Percentiles rank a stretch among this genome's conserved stretches.
These are phyloP conservation scores for Fusarium sp. DNA, from an alignment of 2,329 filamentous ascomycete genomes.

Conservation along the genomic window DNA sequence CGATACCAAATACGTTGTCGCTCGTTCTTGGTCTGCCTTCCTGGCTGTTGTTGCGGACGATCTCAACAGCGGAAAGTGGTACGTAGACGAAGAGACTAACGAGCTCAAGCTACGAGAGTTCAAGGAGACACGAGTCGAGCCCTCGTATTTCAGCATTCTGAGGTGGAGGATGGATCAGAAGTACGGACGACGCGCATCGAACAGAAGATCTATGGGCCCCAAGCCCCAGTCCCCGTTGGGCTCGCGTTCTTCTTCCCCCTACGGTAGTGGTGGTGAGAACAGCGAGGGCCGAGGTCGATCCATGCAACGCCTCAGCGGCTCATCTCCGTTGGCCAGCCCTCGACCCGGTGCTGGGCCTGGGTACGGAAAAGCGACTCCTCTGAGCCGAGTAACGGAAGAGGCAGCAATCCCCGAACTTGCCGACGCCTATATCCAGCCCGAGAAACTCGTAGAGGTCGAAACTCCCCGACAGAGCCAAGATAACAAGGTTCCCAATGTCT, in stretches of 20 bases:
- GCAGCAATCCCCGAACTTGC: constrained; percentile 55
- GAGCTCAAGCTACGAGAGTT: constrained; percentile 95
- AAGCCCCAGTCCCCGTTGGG: constrained; percentile 59
- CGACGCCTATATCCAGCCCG: constrained; percentile 54
- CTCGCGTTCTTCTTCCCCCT: constrained; percentile 67
- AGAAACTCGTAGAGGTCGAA: constrained; percentile 67
- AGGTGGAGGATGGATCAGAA: constrained; percentile 97
- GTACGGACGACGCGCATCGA: constrained; percentile 74
- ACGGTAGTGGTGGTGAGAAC: constrained; percentile 72
- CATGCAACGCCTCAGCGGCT: constrained; percentile 74
- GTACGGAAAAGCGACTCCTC: constrained; percentile 73
- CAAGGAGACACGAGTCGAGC: constrained; percentile 88
- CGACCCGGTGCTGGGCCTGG: constrained; percentile 58
- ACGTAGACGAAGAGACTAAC: constrained; percentile 89
- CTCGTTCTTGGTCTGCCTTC: constrained; percentile 90
- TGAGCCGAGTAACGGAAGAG: constrained; percentile 82
- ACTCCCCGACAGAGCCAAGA: constrained; percentile 62
- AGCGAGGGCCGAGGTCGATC: constrained; percentile 75
- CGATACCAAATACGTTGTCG: constrained; percentile 97
- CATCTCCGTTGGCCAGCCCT: constrained; percentile 72
- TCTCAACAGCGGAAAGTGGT: constrained; percentile 87
- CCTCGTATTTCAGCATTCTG: constrained; percentile 92
- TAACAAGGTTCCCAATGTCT: constrained; percentile 49
- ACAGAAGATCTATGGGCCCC: constrained; percentile 64
- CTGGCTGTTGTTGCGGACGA: constrained; percentile 91